These are phyloP conservation scores for Penicillium angulare DNA, from an alignment of 495 filamentous ascomycete genomes.

Conservation along the genomic window DNA sequence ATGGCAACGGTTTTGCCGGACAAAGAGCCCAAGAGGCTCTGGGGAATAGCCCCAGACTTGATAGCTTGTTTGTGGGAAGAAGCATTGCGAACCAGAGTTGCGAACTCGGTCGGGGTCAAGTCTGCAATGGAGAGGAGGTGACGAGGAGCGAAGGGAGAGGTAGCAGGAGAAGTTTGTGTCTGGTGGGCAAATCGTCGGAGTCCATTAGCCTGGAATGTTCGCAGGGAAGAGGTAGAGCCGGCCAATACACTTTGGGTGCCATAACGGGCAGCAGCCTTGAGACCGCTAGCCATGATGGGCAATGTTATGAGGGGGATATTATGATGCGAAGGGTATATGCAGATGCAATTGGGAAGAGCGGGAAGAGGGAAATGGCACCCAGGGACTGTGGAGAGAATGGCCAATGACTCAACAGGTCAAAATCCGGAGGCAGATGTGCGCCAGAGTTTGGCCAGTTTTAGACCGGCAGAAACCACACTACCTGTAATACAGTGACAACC, in stretches of 20 bases:
- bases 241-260: constrained; percentile 35
- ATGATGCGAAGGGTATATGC: not conserved
- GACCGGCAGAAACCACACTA: not conserved
- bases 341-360: constrained; percentile 14
- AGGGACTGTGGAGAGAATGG: constrained; percentile 5
- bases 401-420: constrained; percentile 5
- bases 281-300: constrained; percentile 34
- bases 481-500: too few species aligned
- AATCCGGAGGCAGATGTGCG: not conserved
- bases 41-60: constrained; percentile 67
- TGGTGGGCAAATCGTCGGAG: constrained; percentile 40
- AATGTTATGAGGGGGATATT: not conserved
- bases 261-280: constrained; percentile 57
- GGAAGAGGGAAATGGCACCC: constrained; percentile 2
- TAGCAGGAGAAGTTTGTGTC: constrained; percentile 32
- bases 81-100: constrained; percentile 78
- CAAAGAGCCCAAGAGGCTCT: constrained; percentile 53
- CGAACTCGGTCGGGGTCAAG: constrained; percentile 74
- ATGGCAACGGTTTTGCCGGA: constrained; percentile 84
- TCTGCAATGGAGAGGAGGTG: constrained; percentile 92
- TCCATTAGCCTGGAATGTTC: constrained; percentile 32
- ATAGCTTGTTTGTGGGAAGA: constrained; percentile 69
- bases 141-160: constrained; percentile 58
- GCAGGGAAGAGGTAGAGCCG: constrained; percentile 30
- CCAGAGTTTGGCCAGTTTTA: too few species aligned